These are phyloP conservation scores for Lojkania enalia DNA, from an alignment of 2,329 filamentous ascomycete genomes.

Conservation along the genomic window DNA sequence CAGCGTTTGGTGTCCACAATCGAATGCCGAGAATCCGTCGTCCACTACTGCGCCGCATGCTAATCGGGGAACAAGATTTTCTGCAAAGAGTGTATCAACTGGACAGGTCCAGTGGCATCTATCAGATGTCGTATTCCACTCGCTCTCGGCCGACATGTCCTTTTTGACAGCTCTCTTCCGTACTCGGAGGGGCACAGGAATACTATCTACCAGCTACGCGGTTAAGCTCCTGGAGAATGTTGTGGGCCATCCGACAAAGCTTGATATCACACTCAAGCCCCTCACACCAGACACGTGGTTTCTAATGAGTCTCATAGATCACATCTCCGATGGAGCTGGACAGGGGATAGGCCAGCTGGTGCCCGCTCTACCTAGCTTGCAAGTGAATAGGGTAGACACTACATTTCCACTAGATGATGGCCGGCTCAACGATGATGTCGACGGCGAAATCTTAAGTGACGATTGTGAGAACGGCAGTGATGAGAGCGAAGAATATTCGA, in stretches of 20 bases:
- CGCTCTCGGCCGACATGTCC: conserved; percentile 5
- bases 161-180: conserved; percentile 10
- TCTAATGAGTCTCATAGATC: conserved; percentile 5
- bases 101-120: conserved; percentile 6
- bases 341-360: conserved; percentile 3
- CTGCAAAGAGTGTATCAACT: conserved; percentile 1
- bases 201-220: conserved; percentile 4
- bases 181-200: conserved; percentile 1
- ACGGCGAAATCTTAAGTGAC: conserved; percentile 5
- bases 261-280: conserved; percentile 1
- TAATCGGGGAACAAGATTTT: too few relatives aligned
- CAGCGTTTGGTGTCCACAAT: conserved; percentile 1
- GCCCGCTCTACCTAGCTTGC: conserved; percentile 5
- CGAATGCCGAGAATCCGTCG: conserved; percentile 4
- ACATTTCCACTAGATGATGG: conserved; percentile 1
- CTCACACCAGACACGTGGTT: conserved; percentile 7
- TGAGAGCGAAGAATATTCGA: conserved; percentile 2
- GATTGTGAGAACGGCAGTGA: conserved; percentile 2
- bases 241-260: conserved; percentile 3
- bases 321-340: not conserved
- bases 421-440: conserved; percentile 5
- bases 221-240: conserved; percentile 6
- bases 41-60: conserved; percentile 2
- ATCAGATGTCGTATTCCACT: conserved; percentile 5
- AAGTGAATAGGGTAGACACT: not conserved